Percentiles rank a stretch among this genome's conserved stretches.
Conservation (phyloP, 2,329 filamentous ascomycete genomes). For the Coleophoma crateriformis region DNA sequence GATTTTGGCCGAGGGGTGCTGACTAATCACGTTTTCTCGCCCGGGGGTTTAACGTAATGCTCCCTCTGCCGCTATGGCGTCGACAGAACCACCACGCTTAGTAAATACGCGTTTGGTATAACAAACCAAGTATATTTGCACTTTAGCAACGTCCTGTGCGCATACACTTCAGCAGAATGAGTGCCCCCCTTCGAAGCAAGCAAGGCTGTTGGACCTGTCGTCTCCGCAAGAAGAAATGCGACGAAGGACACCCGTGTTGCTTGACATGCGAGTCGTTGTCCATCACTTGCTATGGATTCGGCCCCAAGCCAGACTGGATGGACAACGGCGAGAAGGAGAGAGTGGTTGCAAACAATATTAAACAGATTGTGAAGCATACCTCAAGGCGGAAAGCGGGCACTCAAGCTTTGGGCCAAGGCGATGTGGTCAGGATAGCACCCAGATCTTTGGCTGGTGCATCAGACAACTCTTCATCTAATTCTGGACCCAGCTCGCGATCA, state of each 20-base stretch:
- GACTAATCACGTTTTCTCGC: too few relatives aligned
- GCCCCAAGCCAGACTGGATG: conserved; percentile 27
- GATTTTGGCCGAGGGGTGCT: too few relatives aligned
- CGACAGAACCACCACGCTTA: too few relatives aligned
- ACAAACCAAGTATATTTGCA: too few relatives aligned
- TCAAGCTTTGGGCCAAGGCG: conserved; percentile 12
- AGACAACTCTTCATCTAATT: conserved; percentile 6
- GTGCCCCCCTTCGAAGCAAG: conserved; percentile 16
- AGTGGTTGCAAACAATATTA: conserved; percentile 45
- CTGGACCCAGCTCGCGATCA: conserved; percentile 1
- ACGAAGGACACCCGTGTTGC: conserved; percentile 54
- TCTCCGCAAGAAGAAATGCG: conserved; percentile 60
- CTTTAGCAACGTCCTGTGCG: too few relatives aligned
- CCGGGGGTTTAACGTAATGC: too few relatives aligned
- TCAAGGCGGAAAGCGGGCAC: conserved; percentile 40
- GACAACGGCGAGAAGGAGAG: conserved; percentile 30
- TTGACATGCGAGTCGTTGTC: conserved; percentile 54
- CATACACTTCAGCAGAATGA: conserved; percentile 5
- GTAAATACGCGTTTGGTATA: too few relatives aligned
- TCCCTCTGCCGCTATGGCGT: too few relatives aligned
- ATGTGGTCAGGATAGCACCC: conserved; percentile 11
- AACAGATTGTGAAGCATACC: conserved; percentile 41
- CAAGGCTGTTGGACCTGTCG: conserved; percentile 60
- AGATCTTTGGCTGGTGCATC: conserved; percentile 3
- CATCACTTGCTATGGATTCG: conserved; percentile 49